A percentile compares a stretch with the other conserved stretches of the same genome.
Conservation (phyloP, 2,329 filamentous ascomycete species). For the Xylaria hypoxylon region DNA sequence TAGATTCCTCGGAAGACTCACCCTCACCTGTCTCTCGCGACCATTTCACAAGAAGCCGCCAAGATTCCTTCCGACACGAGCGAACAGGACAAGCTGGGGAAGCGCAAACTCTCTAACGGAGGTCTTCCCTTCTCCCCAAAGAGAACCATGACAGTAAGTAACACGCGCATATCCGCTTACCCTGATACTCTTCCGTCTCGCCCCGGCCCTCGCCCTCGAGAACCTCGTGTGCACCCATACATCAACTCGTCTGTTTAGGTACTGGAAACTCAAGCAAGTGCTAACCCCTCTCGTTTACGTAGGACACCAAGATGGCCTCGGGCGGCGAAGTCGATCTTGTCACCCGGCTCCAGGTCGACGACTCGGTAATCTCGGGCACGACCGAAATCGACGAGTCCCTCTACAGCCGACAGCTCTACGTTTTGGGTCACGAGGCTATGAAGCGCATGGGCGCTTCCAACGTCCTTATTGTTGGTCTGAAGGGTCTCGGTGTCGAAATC, state of each 20-base stretch:
- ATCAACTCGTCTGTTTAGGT: background rate
- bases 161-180: background rate
- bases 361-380: conserved; percentile 62
- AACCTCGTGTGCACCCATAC: background rate
- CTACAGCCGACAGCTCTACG: conserved; percentile 80
- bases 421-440: conserved; percentile 85
- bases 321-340: conserved; percentile 69
- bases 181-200: background rate
- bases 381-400: conserved; percentile 78
- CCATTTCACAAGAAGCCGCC: conserved; percentile 29
- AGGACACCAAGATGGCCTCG: conserved; percentile 63
- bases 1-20: background rate
- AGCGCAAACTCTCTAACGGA: conserved; percentile 74
- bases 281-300: conserved; percentile 37
- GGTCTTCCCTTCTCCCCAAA: conserved; percentile 68
- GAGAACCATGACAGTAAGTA: conserved; percentile 71
- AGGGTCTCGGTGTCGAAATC: conserved; percentile 96
- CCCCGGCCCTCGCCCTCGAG: background rate
- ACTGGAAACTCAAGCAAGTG: conserved; percentile 27
- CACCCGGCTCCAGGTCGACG: conserved; percentile 74
- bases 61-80: conserved; percentile 40
- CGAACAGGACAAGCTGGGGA: conserved; percentile 67
- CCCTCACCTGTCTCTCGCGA: conserved; percentile 11
- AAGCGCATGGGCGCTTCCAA: conserved; percentile 99
- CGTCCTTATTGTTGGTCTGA: conserved; percentile 89